These are phyloP conservation scores for Ascochyta clinopodiicola DNA, from an alignment of 2,329 filamentous ascomycete species.

Conservation along the genomic window DNA sequence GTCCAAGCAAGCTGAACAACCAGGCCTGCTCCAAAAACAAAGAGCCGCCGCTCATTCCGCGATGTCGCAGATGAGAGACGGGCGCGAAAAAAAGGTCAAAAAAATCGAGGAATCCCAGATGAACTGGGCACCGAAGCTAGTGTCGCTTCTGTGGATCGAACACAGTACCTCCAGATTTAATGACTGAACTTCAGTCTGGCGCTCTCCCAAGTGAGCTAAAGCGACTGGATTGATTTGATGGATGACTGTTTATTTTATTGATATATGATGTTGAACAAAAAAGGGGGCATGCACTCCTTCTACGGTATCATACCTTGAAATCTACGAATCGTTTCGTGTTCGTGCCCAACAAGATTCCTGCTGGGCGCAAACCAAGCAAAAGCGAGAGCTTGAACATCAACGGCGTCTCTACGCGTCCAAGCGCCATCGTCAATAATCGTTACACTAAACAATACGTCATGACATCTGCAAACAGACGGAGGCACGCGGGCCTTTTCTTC, in stretches of 20 bases:
- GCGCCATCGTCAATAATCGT: neutral
- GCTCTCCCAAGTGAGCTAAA: constrained; percentile 43
- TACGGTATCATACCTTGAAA: too few relatives aligned
- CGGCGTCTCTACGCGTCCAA: neutral
- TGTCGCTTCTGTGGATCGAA: constrained; percentile 42
- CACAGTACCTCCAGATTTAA: constrained; percentile 41
- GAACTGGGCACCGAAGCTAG: constrained; percentile 17
- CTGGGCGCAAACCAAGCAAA: neutral
- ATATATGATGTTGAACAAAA: too few relatives aligned
- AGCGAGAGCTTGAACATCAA: neutral
- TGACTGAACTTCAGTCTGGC: constrained; percentile 43
- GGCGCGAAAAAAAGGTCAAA: too few relatives aligned
- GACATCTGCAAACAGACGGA: constrained; percentile 4
- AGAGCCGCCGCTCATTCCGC: too few relatives aligned
- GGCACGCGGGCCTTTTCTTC: neutral
- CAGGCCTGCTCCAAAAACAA: too few relatives aligned
- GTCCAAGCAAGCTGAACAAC: too few relatives aligned
- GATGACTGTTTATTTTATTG: too few relatives aligned
- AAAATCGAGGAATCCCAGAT: constrained; percentile 14
- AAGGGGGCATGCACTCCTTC: too few relatives aligned
- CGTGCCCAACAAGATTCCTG: too few relatives aligned
- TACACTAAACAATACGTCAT: neutral
- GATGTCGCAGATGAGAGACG: too few relatives aligned
- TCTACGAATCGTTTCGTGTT: too few relatives aligned
- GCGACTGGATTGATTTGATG: constrained; percentile 24